A percentile compares a stretch with the other conserved stretches of the same genome.
Evolutionary conservation across 179 eudicot species (phyloP).

Genomic region (Actinidia polygama): DNA sequence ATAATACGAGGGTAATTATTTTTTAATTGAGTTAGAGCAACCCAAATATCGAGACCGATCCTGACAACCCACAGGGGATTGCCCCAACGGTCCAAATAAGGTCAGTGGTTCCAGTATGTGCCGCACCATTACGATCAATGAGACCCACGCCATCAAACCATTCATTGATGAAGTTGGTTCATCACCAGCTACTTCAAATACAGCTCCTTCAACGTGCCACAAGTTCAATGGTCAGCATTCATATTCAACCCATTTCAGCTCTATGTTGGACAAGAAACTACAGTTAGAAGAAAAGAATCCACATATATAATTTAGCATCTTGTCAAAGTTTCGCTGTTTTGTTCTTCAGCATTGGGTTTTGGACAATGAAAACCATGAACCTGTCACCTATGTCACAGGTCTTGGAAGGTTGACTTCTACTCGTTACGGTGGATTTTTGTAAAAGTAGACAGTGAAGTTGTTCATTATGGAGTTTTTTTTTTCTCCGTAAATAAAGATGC

Average conservation of each 20-base stretch:
- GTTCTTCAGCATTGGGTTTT: not conserved
- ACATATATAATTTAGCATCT: not conserved
- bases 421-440: not conserved
- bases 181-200: slow-evolving; percentile 18
- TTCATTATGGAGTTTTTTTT: not conserved
- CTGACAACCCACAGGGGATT: slow-evolving; percentile 29
- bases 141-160: slow-evolving; percentile 15
- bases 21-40: no score
- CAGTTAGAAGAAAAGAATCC: slow-evolving; percentile 17
- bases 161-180: not conserved
- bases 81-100: slow-evolving; percentile 68
- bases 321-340: not conserved
- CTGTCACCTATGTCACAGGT: not conserved
- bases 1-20: no score
- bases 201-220: not conserved
- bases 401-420: not conserved
- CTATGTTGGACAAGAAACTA: slow-evolving; percentile 29
- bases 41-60: no score
- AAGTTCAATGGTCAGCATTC: not conserved
- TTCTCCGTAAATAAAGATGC: no score
- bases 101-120: slow-evolving; percentile 60
- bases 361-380: not conserved
- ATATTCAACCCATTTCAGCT: slow-evolving; percentile 21
- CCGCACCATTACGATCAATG: slow-evolving; percentile 41
- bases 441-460: no score